A percentile compares a stretch with the other conserved stretches of the same genome.
phyloP scores from a whole-genome alignment of 345 rosid species.

The Syzygium grande region DNA sequence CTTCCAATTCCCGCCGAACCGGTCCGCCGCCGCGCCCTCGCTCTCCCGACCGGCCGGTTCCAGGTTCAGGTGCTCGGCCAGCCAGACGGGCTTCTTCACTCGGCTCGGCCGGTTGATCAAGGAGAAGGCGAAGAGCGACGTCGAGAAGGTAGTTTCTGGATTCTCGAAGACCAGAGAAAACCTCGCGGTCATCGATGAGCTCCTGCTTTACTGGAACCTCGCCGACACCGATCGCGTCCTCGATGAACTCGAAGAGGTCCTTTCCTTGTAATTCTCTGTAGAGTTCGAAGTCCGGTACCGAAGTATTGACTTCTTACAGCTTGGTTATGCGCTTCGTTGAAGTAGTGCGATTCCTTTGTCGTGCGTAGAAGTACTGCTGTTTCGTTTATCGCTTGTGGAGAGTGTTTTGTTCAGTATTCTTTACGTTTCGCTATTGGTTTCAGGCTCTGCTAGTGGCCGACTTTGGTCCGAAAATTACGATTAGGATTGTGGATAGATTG shows the following conservation, averaged over 20 bases:
- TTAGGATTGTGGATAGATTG: constrained; percentile 82
- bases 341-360: background rate
- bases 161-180: constrained; percentile 92
- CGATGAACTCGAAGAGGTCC: constrained; percentile 92
- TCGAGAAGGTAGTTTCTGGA: constrained; percentile 83
- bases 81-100: constrained; percentile 86
- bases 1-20: constrained; percentile 3
- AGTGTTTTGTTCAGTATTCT: background rate
- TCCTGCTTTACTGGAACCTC: constrained; percentile 91
- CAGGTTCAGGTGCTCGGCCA: constrained; percentile 52
- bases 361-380: background rate
- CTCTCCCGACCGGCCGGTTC: constrained; percentile 2
- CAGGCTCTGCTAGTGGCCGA: constrained; percentile 87
- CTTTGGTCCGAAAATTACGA: constrained; percentile 85
- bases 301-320: background rate
- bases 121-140: constrained; percentile 92
- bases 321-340: background rate
- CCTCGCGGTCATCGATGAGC: constrained; percentile 88
- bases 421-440: background rate
- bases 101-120: constrained; percentile 80
- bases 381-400: background rate
- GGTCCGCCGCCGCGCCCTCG: constrained; percentile 8
- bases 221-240: constrained; percentile 87
- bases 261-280: background rate
- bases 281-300: background rate